phyloP scores from a whole-genome alignment of 495 filamentous ascomycete genomes.

The Penicilliopsis zonata region DNA sequence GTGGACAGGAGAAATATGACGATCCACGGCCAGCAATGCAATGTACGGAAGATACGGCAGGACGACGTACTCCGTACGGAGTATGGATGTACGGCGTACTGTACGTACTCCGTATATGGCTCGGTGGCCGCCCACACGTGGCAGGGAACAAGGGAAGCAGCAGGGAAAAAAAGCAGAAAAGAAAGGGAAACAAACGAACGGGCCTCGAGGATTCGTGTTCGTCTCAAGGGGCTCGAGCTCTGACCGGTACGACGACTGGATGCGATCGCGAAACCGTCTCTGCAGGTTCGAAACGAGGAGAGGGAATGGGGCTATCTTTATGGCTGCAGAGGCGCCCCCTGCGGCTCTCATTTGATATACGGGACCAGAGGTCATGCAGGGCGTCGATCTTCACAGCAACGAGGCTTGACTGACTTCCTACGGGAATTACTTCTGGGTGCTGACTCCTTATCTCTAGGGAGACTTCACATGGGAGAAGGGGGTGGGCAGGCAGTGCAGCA shows the following conservation, averaged over 20 bases:
- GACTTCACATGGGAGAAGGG: not conserved
- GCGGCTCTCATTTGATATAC: constrained; percentile 44
- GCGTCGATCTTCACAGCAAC: constrained; percentile 7
- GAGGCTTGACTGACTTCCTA: constrained; percentile 2
- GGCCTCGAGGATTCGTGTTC: too few relatives aligned
- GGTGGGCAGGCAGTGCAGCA: not conserved
- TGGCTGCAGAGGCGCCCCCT: constrained; percentile 24
- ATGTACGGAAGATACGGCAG: too few relatives aligned
- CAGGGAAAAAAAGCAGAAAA: not conserved
- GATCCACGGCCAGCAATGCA: too few relatives aligned
- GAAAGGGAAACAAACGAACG: too few relatives aligned
- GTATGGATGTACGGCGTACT: too few relatives aligned
- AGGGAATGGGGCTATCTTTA: constrained; percentile 27
- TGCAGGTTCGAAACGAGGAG: constrained; percentile 17
- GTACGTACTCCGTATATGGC: too few relatives aligned
- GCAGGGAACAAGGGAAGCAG: too few relatives aligned
- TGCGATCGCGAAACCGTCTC: constrained; percentile 9
- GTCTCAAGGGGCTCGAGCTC: constrained; percentile 1
- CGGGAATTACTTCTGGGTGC: constrained; percentile 1
- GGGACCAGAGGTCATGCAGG: constrained; percentile 38
- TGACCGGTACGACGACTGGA: not conserved
- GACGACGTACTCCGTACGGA: too few relatives aligned
- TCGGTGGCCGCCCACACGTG: too few relatives aligned
- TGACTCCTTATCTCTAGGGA: too few relatives aligned
- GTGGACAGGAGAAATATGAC: too few relatives aligned